Percentiles rank a stretch among this genome's conserved stretches.
Evolutionary conservation across 371 early-diverging fungal genomes (phyloP).

Genomic region (Coemansia sp.): DNA sequence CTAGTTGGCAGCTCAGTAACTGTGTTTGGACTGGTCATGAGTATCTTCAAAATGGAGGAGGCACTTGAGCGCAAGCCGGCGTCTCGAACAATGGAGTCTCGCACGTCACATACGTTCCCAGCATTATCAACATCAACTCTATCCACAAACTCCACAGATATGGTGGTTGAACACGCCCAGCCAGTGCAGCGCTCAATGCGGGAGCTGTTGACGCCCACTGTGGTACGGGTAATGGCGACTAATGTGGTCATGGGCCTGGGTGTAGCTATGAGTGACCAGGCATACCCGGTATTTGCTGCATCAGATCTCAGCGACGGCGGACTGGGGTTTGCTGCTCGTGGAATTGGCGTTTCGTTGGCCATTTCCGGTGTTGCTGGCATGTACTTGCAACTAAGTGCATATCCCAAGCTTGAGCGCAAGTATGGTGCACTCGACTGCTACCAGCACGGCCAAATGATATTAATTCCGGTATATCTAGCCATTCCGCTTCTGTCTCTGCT

Average conservation of each 20-base stretch:
- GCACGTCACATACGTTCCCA: background rate
- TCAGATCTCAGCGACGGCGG: constrained; percentile 57
- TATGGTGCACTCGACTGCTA: constrained; percentile 59
- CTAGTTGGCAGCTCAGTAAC: constrained; percentile 65
- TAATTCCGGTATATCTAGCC: constrained; percentile 53
- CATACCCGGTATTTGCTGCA: constrained; percentile 68
- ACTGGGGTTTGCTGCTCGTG: constrained; percentile 57
- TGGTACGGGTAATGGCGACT: constrained; percentile 24
- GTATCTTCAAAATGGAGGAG: constrained; percentile 73
- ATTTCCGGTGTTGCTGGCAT: constrained; percentile 59
- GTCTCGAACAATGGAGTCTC: background rate
- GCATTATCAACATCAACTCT: background rate
- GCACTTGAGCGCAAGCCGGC: constrained; percentile 52
- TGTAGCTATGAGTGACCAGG: constrained; percentile 73
- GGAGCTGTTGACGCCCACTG: constrained; percentile 28
- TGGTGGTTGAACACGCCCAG: constrained; percentile 1
- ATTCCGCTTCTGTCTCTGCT: constrained; percentile 54
- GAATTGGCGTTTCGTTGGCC: constrained; percentile 64
- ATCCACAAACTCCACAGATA: constrained; percentile 15
- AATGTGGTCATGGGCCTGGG: constrained; percentile 61
- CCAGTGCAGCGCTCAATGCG: constrained; percentile 11
- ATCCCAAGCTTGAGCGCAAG: constrained; percentile 56
- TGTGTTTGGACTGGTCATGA: constrained; percentile 64
- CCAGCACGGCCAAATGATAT: constrained; percentile 52
- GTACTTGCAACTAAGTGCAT: constrained; percentile 59